Base-by-base conservation (phyloP, 768 basidiomycete genomes). In the Boletus insuetus region DNA sequence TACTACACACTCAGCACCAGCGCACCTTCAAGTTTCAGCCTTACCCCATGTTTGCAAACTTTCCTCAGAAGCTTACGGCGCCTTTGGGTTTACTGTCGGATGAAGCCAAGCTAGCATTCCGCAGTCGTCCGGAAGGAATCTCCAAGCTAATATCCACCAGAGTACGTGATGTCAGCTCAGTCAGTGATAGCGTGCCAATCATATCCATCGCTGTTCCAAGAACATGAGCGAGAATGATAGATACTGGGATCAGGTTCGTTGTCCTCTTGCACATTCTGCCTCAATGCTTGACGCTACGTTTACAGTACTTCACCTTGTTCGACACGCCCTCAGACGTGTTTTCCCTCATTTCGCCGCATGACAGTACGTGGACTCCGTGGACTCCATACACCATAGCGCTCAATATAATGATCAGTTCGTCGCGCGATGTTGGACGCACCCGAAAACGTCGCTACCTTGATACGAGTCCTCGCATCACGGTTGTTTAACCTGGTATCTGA, bases 281-380 rank as follows among this genome's bases (percentile, higher is more conserved):
- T 8, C 12, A 16, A 20, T 14, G 22, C 50, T 32, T 42, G 44
- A 59, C 42, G 55, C 24, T 45, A 55, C 39, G 24, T 56, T 40
- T 22, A 16, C 64, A 94, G 91, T 97, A 89, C 66, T 85, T 89
- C 59, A 72, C 81, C 44, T 77, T 97, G 17, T 96, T 96, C 68
- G 92, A 95, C 75, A 89, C 91, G 9, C 82, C 91, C 1, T 90
- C 91, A 0, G 93, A 96, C 62, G 92, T 94, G 37, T 94, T 91
- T 73, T 90, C 94, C 16, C 81, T 96, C 48, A 87, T 95, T 62
- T 85, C 89, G 3, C 83, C 90, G 1, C 84, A 91, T 61, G 92
- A 95, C 67, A 82, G 91, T 94, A 75, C 58, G 88, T 75, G 5
- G 32, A 56, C 43, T 19, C 46, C 29, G 19, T 44, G 46, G 47